These are phyloP conservation scores for Ogataea parapolymorpha DNA, from an alignment of 805 yeast genomes.

Conservation along the genomic window DNA sequence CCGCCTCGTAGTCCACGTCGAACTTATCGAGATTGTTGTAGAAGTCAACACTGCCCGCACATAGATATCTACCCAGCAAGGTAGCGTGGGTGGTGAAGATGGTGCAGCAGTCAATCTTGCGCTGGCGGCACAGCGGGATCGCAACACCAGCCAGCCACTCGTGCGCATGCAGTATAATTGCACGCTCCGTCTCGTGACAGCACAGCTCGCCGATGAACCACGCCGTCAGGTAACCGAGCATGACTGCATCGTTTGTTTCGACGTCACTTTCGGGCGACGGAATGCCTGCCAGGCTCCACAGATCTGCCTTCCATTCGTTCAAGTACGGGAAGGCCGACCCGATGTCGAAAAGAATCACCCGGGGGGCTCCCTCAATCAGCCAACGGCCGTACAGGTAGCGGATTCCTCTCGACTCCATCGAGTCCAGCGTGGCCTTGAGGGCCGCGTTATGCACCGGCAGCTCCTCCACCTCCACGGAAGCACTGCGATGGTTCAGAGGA, in stretches of 20 bases:
- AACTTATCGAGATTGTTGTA: slow-evolving; percentile 83
- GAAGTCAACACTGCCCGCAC: slow-evolving; percentile 96
- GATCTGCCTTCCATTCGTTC: slow-evolving; percentile 91
- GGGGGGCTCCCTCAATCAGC: slow-evolving; percentile 97
- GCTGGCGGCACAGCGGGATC: slow-evolving; percentile 84
- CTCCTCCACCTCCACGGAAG: slow-evolving; percentile 80
- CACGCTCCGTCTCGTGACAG: slow-evolving; percentile 77
- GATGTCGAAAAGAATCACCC: slow-evolving; percentile 84
- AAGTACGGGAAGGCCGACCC: slow-evolving; percentile 66
- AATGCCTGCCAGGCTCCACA: slow-evolving; percentile 88
- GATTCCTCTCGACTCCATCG: slow-evolving; percentile 82
- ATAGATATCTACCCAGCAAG: slow-evolving; percentile 85
- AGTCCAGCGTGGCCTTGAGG: slow-evolving; percentile 60
- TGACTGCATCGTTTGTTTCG: slow-evolving; percentile 89
- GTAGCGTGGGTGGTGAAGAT: slow-evolving; percentile 98
- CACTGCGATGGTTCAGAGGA: slow-evolving; percentile 71
- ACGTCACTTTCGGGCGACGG: slow-evolving; percentile 88
- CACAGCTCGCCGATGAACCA: slow-evolving; percentile 96
- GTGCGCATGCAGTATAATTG: slow-evolving; percentile 91
- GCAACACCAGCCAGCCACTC: slow-evolving; percentile 99
- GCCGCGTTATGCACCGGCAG: slow-evolving; percentile 45
- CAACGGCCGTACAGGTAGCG: slow-evolving; percentile 87
- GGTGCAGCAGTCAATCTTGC: slow-evolving; percentile 90
- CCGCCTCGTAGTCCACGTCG: slow-evolving; percentile 97
- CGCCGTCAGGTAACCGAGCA: slow-evolving; percentile 89